A percentile compares a stretch with the other conserved stretches of the same genome.
Conservation (phyloP, 495 filamentous ascomycete genomes). For the Cladorrhinum samala region DNA sequence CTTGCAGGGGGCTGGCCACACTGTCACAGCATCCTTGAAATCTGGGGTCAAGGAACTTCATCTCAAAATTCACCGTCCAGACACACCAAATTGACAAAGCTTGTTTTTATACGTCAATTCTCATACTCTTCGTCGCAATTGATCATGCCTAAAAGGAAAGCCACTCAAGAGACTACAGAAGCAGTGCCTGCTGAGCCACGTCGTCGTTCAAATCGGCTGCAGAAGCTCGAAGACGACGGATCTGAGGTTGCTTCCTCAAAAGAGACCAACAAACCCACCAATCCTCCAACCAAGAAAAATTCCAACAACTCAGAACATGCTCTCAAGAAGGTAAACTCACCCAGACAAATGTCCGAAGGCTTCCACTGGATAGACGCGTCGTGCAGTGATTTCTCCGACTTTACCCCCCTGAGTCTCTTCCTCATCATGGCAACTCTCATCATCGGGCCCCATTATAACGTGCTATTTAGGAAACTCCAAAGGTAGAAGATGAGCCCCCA, state of each 20-base stretch:
- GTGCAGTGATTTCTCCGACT: too few relatives aligned
- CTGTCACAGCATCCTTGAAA: neutral
- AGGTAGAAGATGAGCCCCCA: slow-evolving; percentile 3
- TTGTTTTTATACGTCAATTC: too few relatives aligned
- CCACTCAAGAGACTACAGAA: slow-evolving; percentile 9
- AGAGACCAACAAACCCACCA: neutral
- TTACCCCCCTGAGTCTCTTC: too few relatives aligned
- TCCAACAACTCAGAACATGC: neutral
- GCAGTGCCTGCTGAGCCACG: slow-evolving; percentile 8
- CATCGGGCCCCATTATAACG: too few relatives aligned
- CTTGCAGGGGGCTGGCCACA: neutral
- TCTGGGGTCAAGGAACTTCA: neutral
- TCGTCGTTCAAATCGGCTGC: slow-evolving; percentile 18
- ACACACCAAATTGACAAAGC: neutral
- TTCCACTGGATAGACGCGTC: too few relatives aligned
- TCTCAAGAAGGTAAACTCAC: too few relatives aligned
- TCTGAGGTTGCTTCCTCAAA: neutral
- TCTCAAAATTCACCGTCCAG: neutral
- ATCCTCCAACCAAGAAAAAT: neutral
- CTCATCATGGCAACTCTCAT: too few relatives aligned
- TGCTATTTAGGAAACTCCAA: neutral
- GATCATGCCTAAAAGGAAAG: slow-evolving; percentile 38
- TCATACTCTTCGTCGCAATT: neutral
- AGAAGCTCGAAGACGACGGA: neutral
- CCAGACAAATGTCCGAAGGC: too few relatives aligned